phyloP scores from a whole-genome alignment of 1,284 basidiomycete species.

The Moesziomyces globuligerus region DNA sequence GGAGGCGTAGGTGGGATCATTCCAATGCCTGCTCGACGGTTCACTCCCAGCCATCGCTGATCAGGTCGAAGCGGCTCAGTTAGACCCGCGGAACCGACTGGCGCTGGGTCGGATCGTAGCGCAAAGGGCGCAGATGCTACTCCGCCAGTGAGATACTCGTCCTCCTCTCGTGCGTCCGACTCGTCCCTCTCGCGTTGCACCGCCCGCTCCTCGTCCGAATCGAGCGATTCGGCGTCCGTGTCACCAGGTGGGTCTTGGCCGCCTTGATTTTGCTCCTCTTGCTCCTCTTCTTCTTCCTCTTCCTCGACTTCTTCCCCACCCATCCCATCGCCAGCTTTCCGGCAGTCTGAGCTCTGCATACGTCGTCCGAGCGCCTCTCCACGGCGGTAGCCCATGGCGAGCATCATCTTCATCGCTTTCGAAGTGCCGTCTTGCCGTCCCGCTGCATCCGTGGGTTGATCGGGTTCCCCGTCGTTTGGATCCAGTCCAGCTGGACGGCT shows the following conservation, averaged over 20 bases:
- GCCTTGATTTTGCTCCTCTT: background rate
- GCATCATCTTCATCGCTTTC: constrained; percentile 56
- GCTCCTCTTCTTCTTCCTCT: constrained; percentile 17
- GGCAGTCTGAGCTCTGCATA: constrained; percentile 3
- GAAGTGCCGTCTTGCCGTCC: constrained; percentile 18
- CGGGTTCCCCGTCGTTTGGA: too few relatives aligned
- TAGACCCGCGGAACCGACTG: background rate
- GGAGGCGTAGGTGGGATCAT: constrained; percentile 19
- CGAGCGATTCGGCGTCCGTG: constrained; percentile 9
- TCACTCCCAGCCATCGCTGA: constrained; percentile 42
- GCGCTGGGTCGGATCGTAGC: background rate
- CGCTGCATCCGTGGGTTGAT: too few relatives aligned
- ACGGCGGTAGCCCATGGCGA: constrained; percentile 51
- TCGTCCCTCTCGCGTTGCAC: background rate
- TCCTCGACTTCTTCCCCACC: constrained; percentile 23
- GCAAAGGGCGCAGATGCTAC: constrained; percentile 1
- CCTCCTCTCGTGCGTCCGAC: constrained; percentile 18
- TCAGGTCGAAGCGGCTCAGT: constrained; percentile 42
- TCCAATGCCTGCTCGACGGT: constrained; percentile 30
- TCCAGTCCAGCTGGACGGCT: background rate
- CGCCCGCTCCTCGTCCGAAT: constrained; percentile 24
- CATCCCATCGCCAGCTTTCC: too few relatives aligned
- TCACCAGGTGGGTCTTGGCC: background rate
- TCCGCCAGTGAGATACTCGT: constrained; percentile 37
- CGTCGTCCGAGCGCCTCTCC: constrained; percentile 37